Conservation (phyloP, 2,329 filamentous ascomycete species). For the Clonostachys byssicola region DNA sequence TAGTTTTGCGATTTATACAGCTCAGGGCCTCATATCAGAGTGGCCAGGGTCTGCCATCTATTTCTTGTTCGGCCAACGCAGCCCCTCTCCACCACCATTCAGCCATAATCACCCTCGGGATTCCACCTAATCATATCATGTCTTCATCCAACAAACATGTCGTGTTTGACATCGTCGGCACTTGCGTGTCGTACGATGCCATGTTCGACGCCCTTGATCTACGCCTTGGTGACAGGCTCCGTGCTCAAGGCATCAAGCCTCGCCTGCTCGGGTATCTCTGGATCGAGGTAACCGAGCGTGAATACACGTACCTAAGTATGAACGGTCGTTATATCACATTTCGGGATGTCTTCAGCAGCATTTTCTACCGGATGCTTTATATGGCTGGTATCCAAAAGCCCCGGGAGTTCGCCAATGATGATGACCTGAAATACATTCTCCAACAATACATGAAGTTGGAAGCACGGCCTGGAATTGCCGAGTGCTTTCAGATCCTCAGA, state of each 20-base stretch:
- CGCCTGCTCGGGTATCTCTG: constrained; percentile 38
- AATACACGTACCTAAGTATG: constrained; percentile 44
- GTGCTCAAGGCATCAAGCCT: constrained; percentile 28
- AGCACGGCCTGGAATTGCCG: constrained; percentile 29
- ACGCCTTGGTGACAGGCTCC: constrained; percentile 33
- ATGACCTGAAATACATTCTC: constrained; percentile 31
- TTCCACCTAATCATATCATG: not conserved
- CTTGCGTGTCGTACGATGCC: constrained; percentile 39
- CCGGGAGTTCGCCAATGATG: constrained; percentile 30
- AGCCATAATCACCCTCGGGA: too few relatives aligned
- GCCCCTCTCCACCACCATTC: too few relatives aligned
- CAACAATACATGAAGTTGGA: constrained; percentile 27
- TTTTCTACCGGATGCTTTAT: constrained; percentile 44
- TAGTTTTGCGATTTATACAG: too few relatives aligned
- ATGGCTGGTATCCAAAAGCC: constrained; percentile 37
- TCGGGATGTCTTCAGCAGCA: constrained; percentile 30
- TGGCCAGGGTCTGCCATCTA: too few relatives aligned
- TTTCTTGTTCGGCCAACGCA: too few relatives aligned
- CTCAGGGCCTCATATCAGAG: too few relatives aligned
- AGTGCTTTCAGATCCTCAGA: constrained; percentile 35
- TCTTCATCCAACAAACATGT: constrained; percentile 28
- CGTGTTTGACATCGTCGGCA: constrained; percentile 49
- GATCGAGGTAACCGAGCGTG: constrained; percentile 40
- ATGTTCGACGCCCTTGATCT: constrained; percentile 33
- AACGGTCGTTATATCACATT: constrained; percentile 36